Evolutionary conservation across 306 rosid species (phyloP).

Genomic region (Quercus ilex): DNA sequence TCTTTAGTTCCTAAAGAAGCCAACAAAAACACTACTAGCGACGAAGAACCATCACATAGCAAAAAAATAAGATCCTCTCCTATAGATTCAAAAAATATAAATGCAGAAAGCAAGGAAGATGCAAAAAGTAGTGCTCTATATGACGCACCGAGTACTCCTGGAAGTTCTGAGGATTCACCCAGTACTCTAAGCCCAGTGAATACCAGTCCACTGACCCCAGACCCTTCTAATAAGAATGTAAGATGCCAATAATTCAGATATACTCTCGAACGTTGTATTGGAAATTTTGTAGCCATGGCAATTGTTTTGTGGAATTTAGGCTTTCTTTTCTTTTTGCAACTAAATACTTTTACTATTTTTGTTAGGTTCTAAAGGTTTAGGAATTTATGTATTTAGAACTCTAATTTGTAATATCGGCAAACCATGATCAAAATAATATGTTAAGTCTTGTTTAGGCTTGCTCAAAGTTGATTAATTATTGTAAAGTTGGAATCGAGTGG

Average conservation of each 20-base stretch:
- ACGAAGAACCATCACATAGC: conserved; percentile 29
- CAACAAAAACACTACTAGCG: conserved; percentile 19
- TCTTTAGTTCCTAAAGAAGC: conserved; percentile 16
- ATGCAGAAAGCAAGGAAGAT: background rate
- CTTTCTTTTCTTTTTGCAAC: background rate
- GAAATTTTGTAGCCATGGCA: background rate
- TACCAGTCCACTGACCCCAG: conserved; percentile 23
- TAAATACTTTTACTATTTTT: conserved; percentile 3
- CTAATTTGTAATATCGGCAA: too few relatives aligned
- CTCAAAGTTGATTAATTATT: too few relatives aligned
- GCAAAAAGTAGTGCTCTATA: conserved; percentile 21
- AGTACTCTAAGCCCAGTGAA: conserved; percentile 14
- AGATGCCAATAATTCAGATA: conserved; percentile 17
- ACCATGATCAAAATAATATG: too few relatives aligned
- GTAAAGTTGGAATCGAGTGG: too few relatives aligned
- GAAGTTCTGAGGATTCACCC: conserved; percentile 27
- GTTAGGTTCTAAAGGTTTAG: too few relatives aligned
- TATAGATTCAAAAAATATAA: conserved; percentile 18
- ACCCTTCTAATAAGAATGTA: conserved; percentile 43
- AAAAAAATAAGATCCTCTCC: conserved; percentile 49
- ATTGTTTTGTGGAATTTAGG: background rate
- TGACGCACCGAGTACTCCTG: conserved; percentile 14
- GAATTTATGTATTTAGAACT: too few relatives aligned
- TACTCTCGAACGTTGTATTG: background rate
- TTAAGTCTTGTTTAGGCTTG: too few relatives aligned